These are phyloP conservation scores for Naganishia cerealis DNA, from an alignment of 1,284 basidiomycete species.

Conservation along the genomic window DNA sequence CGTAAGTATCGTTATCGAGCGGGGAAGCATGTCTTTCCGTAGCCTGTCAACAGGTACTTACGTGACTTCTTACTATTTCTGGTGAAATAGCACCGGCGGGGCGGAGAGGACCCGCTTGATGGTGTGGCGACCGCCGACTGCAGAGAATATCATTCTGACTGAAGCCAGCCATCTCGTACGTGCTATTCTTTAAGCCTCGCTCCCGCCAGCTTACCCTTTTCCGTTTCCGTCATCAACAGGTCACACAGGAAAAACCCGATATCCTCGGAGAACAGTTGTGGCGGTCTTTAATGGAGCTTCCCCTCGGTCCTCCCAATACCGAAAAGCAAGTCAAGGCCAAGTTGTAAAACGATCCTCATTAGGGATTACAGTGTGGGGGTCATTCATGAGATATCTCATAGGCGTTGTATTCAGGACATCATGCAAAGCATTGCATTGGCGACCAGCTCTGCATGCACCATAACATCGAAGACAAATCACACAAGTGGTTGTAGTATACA, in stretches of 20 bases:
- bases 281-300: slow-evolving; percentile 41
- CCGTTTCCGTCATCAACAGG: slow-evolving; percentile 30
- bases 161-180: slow-evolving; percentile 46
- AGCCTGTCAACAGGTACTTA: background rate
- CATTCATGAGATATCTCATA: too few relatives aligned
- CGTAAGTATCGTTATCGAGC: slow-evolving; percentile 14
- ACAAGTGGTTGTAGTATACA: background rate
- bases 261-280: slow-evolving; percentile 42
- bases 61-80: background rate
- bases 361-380: background rate
- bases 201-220: background rate
- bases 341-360: slow-evolving; percentile 16
- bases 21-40: background rate
- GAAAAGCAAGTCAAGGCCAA: slow-evolving; percentile 32
- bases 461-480: background rate
- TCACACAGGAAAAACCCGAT: slow-evolving; percentile 46
- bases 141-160: slow-evolving; percentile 42
- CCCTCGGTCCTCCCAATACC: slow-evolving; percentile 9
- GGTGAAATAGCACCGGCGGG: slow-evolving; percentile 37
- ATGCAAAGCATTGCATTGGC: too few relatives aligned
- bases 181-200: background rate
- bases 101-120: slow-evolving; percentile 40
- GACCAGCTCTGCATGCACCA: too few relatives aligned
- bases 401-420: too few relatives aligned
- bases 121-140: slow-evolving; percentile 42